A percentile compares a stretch with the other conserved stretches of the same genome.
phyloP scores from a whole-genome alignment of 768 basidiomycete species.

The Daedalea quercina region DNA sequence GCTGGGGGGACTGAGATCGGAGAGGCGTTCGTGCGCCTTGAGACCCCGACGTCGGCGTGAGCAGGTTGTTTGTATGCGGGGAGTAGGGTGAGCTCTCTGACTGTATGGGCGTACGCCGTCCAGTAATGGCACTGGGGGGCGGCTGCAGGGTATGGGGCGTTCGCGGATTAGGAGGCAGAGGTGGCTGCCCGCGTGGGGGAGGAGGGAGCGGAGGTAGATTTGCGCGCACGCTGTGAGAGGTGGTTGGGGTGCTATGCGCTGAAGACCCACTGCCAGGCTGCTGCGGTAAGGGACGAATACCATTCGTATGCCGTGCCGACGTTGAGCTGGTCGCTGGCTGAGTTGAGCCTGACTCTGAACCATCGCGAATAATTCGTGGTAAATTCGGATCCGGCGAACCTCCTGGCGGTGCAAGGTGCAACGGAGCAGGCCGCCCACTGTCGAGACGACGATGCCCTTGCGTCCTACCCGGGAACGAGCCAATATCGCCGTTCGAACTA shows the following conservation, averaged over 20 bases:
- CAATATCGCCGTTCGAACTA: conserved; percentile 16
- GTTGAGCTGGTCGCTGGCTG: neutral
- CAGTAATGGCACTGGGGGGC: conserved; percentile 17
- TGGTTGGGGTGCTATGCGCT: conserved; percentile 29
- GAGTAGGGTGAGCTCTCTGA: conserved; percentile 37
- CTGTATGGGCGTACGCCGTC: conserved; percentile 53
- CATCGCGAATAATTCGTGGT: conserved; percentile 66
- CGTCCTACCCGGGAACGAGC: conserved; percentile 24
- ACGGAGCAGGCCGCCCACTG: conserved; percentile 68
- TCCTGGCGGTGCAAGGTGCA: conserved; percentile 57
- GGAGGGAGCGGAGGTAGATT: conserved; percentile 65
- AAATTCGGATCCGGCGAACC: conserved; percentile 56
- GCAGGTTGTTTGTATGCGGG: conserved; percentile 22
- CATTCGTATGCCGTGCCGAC: conserved; percentile 29
- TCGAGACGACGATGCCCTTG: conserved; percentile 42
- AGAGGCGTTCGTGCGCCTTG: conserved; percentile 30
- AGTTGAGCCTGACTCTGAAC: conserved; percentile 33
- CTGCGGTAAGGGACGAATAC: conserved; percentile 44
- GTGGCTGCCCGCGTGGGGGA: conserved; percentile 58
- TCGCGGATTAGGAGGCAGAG: conserved; percentile 28
- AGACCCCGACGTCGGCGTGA: conserved; percentile 18
- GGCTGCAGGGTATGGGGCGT: conserved; percentile 20
- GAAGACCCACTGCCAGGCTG: conserved; percentile 27
- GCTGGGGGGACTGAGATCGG: conserved; percentile 26
- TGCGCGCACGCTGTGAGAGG: conserved; percentile 31